A percentile compares a stretch with the other conserved stretches of the same genome.
Evolutionary conservation across 2,329 filamentous ascomycete genomes (phyloP).

Genomic region (Xylariomycetidae sp.): DNA sequence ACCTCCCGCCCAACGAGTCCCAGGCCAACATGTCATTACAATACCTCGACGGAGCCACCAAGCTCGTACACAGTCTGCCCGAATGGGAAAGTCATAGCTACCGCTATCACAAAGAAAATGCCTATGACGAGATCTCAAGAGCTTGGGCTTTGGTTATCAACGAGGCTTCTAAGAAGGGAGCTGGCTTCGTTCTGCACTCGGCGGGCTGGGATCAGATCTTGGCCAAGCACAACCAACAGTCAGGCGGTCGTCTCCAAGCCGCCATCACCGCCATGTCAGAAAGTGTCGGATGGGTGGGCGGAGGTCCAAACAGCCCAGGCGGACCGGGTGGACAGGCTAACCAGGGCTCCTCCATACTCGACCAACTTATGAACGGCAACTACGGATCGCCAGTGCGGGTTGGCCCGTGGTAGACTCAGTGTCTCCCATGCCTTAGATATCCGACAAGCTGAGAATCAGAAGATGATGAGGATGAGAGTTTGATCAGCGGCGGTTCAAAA

Average conservation of each 20-base stretch:
- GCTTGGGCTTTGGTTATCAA: conserved; percentile 90
- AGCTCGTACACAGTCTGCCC: conserved; percentile 83
- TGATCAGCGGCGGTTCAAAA: too few species aligned
- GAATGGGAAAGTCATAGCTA: conserved; percentile 87
- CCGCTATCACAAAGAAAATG: conserved; percentile 88
- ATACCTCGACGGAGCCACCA: conserved; percentile 85
- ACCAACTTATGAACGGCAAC: conserved; percentile 57
- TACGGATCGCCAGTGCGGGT: conserved; percentile 58
- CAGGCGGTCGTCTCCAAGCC: conserved; percentile 72
- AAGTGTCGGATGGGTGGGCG: conserved; percentile 74
- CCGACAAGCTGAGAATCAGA: too few species aligned
- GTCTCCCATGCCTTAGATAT: too few species aligned
- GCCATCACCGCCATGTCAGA: conserved; percentile 74
- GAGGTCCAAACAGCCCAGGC: conserved; percentile 19
- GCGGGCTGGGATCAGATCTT: conserved; percentile 90
- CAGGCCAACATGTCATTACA: conserved; percentile 79
- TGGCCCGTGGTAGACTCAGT: conserved; percentile 50
- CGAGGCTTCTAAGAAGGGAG: conserved; percentile 85
- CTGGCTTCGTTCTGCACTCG: conserved; percentile 83
- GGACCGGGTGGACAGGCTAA: conserved; percentile 30
- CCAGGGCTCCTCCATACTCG: conserved; percentile 56
- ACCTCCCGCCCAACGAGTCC: conserved; percentile 83
- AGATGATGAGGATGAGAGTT: too few species aligned
- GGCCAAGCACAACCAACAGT: conserved; percentile 80
- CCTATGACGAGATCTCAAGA: conserved; percentile 91